Base-by-base conservation (phyloP, 208 protist species). In the Strigomonas culicis region DNA sequence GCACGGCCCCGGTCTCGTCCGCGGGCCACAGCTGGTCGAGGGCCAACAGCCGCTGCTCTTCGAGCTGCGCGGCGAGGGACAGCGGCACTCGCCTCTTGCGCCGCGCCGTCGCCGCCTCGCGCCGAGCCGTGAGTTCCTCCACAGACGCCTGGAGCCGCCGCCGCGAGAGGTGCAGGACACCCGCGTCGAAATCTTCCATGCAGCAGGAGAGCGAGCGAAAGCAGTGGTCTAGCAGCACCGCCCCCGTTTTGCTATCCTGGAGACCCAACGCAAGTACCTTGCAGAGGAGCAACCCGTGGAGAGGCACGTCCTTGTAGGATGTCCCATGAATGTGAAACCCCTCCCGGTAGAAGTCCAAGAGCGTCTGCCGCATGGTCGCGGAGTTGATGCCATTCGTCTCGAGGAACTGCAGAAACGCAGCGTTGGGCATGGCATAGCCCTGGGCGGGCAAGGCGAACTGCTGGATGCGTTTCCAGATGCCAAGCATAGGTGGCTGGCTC, bases 221-320 rank as follows among this genome's bases (percentile, higher is more conserved):
- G 57, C 80, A 87, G 56, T 87, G 80, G 8, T 47, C 46, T 36
- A 79, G 7, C 62, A 87, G 62, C 8, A 55, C 31, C 2, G 43
- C 28, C 0, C 66, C 58, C 1, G 68, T 67, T 4, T 24, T 43
- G 2, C 57, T 53, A 53, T 79, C 63, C 6, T 43, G 52, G 27
- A 87, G 60, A 15, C 73, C 73, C 62, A 81, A 67, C 31, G 78
- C 60, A 62, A 87, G 51, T 34, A 68, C 70, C 56, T 87, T 87
- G 58, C 66, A 74, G 32, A 77, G 50, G 28, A 63, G 65, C 61
- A 72, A 68, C 43, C 62, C 77, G 69, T 61, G 77, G 50, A 75
- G 61, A 32, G 36, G 34, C 27, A 60, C 15, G 3, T 21, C 7
- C 34, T 39, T 39, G 34, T 39, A 39, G 34, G 34, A 4, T 10